Conservation (phyloP, 139 green algal genomes). For the Choricystis sp. region DNA sequence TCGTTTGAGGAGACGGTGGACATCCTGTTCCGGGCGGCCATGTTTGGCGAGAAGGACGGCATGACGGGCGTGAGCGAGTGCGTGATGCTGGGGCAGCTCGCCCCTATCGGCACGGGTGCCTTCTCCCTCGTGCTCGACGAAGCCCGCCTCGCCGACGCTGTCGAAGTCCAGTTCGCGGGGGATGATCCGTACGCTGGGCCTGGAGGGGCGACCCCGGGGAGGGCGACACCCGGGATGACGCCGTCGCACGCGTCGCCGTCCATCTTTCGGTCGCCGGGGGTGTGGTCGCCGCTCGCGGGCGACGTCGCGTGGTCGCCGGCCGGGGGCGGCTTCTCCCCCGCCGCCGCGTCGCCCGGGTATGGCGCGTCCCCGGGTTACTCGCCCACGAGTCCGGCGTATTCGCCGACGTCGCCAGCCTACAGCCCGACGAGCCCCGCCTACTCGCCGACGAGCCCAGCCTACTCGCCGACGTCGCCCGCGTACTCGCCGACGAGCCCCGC, state of each 20-base stretch:
- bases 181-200: constrained; percentile 4
- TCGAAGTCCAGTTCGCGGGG: constrained; percentile 45
- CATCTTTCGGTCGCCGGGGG: constrained; percentile 21
- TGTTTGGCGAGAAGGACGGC: constrained; percentile 54
- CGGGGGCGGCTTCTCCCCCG: constrained; percentile 23
- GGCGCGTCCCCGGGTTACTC: constrained; percentile 24
- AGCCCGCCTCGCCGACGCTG: constrained; percentile 59
- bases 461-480: constrained; percentile 38
- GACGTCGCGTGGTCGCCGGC: constrained; percentile 38
- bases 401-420: constrained; percentile 47
- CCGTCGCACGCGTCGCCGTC: constrained; percentile 27
- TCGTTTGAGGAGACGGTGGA: constrained; percentile 99
- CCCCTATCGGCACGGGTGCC: constrained; percentile 71
- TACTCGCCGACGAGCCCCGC: constrained; percentile 49
- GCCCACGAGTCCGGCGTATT: constrained; percentile 28
- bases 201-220: constrained; percentile 27
- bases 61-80: constrained; percentile 83
- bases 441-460: constrained; percentile 49
- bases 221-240: constrained; percentile 17
- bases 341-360: constrained; percentile 18
- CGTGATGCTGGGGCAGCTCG: constrained; percentile 94
- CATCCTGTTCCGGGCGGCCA: constrained; percentile 77
- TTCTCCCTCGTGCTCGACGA: constrained; percentile 93
- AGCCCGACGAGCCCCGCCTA: constrained; percentile 33
- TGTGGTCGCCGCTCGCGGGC: constrained; percentile 31